Evolutionary conservation across 2,329 filamentous ascomycete species (phyloP).

Genomic region (Fusarium drepaniforme): DNA sequence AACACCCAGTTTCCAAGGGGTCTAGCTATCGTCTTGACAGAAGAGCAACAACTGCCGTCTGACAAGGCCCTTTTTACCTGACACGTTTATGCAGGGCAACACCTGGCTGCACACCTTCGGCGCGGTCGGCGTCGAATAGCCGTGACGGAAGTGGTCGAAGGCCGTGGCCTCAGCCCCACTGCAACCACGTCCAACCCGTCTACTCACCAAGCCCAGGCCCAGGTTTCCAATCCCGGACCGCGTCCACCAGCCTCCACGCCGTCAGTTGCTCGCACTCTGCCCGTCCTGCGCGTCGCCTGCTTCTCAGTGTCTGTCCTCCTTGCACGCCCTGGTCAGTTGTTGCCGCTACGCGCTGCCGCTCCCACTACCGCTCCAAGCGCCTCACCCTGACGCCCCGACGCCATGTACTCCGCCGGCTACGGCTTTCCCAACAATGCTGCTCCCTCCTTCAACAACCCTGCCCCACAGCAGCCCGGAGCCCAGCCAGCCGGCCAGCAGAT

Average conservation of each 20-base stretch:
- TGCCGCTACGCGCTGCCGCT: constrained; percentile 24
- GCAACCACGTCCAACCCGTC: constrained; percentile 37
- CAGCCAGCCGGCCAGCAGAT: constrained; percentile 62
- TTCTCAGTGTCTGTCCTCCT: constrained; percentile 19
- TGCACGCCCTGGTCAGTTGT: constrained; percentile 13
- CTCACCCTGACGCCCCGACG: constrained; percentile 26
- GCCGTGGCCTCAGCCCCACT: constrained; percentile 37
- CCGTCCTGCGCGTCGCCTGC: constrained; percentile 15
- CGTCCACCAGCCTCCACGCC: constrained; percentile 43
- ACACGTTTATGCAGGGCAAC: constrained; percentile 32
- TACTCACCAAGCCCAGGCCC: constrained; percentile 25
- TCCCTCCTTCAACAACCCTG: constrained; percentile 63
- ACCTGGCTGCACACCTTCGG: constrained; percentile 29
- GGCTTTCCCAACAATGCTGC: constrained; percentile 66
- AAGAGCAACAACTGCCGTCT: background rate
- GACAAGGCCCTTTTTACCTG: constrained; percentile 16
- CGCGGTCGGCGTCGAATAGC: constrained; percentile 36
- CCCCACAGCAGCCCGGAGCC: constrained; percentile 53
- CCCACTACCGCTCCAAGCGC: constrained; percentile 35
- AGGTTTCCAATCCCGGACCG: constrained; percentile 45
- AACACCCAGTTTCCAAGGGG: background rate
- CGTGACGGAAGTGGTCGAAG: constrained; percentile 35
- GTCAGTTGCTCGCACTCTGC: background rate
- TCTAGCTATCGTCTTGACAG: background rate
- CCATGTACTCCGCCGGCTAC: constrained; percentile 68